Conservation (phyloP, 129 eudicot species). For the Smallanthus sonchifolius region DNA sequence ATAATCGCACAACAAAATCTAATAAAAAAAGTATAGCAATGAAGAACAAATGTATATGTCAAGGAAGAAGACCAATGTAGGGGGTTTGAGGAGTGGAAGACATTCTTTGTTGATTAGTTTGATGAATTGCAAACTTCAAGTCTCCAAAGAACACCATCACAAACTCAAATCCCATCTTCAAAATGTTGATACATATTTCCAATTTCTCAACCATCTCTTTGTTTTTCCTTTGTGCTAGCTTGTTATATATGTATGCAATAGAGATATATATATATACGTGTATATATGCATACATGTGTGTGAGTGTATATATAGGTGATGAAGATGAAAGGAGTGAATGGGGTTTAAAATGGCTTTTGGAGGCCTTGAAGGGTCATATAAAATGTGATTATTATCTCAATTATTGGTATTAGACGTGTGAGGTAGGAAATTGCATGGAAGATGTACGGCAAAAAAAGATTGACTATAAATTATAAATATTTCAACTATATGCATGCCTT, state of each 20-base stretch:
- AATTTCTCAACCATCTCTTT: constrained; percentile 35
- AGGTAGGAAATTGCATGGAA: constrained; percentile 23
- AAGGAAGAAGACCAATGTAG: constrained; percentile 45
- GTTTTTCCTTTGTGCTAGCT: background rate
- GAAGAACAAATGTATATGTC: constrained; percentile 7
- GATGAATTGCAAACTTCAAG: constrained; percentile 27
- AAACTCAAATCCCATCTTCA: constrained; percentile 41
- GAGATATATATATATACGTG: background rate
- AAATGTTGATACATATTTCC: constrained; percentile 43
- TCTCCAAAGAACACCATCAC: constrained; percentile 42
- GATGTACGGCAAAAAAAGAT: constrained; percentile 24
- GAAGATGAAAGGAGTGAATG: background rate
- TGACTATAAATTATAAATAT: background rate
- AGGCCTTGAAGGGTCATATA: constrained; percentile 17
- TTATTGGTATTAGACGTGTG: constrained; percentile 22
- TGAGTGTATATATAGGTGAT: background rate
- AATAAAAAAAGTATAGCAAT: background rate
- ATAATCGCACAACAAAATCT: background rate
- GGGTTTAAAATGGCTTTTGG: constrained; percentile 23
- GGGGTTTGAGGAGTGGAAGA: constrained; percentile 33
- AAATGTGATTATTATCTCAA: background rate
- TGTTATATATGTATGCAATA: constrained; percentile 6
- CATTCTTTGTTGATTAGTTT: constrained; percentile 1
- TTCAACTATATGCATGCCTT: too few species aligned
- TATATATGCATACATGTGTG: background rate